phyloP scores from a whole-genome alignment of 805 yeast genomes.

The Metschnikowia continentalis region DNA sequence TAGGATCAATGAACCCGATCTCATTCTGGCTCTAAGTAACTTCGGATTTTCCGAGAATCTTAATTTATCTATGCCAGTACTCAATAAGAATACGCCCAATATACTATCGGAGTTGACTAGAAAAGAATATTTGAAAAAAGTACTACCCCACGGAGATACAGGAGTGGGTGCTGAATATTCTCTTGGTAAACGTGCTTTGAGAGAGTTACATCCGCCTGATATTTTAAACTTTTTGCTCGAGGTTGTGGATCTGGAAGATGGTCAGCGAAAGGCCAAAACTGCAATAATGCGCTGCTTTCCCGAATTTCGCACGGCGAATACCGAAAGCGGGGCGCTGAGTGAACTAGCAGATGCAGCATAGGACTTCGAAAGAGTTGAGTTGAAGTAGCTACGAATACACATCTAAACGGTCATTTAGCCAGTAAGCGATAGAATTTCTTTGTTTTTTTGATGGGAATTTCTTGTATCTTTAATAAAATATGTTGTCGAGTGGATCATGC shows the following conservation, averaged over 20 bases:
- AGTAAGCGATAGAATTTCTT: background rate
- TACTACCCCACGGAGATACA: constrained; percentile 13
- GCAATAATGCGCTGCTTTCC: constrained; percentile 18
- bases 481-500: background rate
- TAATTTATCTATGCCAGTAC: constrained; percentile 18
- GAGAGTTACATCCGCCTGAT: constrained; percentile 29
- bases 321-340: constrained; percentile 11
- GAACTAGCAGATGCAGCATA: constrained; percentile 23
- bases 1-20: constrained; percentile 25
- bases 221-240: constrained; percentile 26
- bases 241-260: constrained; percentile 15
- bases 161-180: constrained; percentile 20
- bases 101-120: constrained; percentile 25
- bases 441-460: background rate
- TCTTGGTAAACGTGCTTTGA: constrained; percentile 30
- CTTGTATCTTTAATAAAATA: no score
- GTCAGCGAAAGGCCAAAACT: constrained; percentile 22
- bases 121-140: constrained; percentile 27
- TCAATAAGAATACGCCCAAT: constrained; percentile 20
- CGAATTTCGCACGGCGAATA: constrained; percentile 3
- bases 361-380: constrained; percentile 3
- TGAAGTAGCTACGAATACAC: background rate
- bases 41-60: constrained; percentile 26
- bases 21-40: constrained; percentile 19
- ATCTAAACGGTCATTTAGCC: background rate